Evolutionary conservation across 768 basidiomycete genomes (phyloP).

Genomic region (Mycena galericulata): DNA sequence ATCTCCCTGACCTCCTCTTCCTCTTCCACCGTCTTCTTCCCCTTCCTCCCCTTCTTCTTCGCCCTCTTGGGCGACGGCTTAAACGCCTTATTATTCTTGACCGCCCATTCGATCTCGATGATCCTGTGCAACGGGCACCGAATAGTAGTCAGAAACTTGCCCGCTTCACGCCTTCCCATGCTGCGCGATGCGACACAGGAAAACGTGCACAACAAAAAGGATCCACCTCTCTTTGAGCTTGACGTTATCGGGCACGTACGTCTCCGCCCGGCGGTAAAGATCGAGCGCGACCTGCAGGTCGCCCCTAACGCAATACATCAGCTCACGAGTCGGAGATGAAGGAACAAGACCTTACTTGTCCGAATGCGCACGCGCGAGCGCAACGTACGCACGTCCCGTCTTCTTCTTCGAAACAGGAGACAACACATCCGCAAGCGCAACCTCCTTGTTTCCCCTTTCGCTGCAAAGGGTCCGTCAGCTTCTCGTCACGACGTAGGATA

Average conservation of each 20-base stretch:
- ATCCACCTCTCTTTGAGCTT: conserved; percentile 91
- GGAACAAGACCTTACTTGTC: conserved; percentile 70
- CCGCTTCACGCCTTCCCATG: conserved; percentile 17
- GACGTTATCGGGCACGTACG: conserved; percentile 87
- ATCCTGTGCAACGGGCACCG: conserved; percentile 62
- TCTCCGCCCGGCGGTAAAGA: conserved; percentile 84
- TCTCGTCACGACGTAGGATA: no score
- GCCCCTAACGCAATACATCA: conserved; percentile 59
- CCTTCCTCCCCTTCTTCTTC: conserved; percentile 47
- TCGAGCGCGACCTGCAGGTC: conserved; percentile 84
- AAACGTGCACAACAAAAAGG: conserved; percentile 76
- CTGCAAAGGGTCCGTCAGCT: conserved; percentile 45
- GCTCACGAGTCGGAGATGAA: conserved; percentile 2
- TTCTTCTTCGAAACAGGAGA: conserved; percentile 85
- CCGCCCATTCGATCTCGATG: conserved; percentile 85
- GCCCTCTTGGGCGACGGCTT: conserved; percentile 67
- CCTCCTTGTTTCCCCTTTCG: conserved; percentile 72
- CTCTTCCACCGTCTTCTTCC: conserved; percentile 45
- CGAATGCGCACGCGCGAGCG: conserved; percentile 82
- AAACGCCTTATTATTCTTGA: conserved; percentile 71
- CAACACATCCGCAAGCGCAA: conserved; percentile 69
- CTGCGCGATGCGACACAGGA: conserved; percentile 65
- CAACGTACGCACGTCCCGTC: conserved; percentile 86
- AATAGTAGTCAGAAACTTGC: neutral
- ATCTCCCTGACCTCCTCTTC: conserved; percentile 30